Evolutionary conservation across 2,329 filamentous ascomycete species (phyloP).

Genomic region (Botrytis medusae): DNA sequence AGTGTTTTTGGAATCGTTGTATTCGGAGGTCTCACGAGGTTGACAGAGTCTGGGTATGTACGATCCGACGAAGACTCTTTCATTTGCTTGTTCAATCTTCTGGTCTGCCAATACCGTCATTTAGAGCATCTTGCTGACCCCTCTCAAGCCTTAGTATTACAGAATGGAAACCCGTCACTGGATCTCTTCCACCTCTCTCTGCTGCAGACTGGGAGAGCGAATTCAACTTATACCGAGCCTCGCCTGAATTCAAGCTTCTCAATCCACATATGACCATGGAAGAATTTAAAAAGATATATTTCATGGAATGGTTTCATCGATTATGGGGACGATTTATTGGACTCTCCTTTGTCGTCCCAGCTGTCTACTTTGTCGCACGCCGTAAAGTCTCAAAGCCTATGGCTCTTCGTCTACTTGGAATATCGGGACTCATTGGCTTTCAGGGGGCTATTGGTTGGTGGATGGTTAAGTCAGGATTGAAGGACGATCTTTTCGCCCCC

Average conservation of each 20-base stretch:
- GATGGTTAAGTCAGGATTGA: conserved; percentile 98
- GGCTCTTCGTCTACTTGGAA: conserved; percentile 75
- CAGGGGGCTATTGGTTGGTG: conserved; percentile 97
- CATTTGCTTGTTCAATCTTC: background rate
- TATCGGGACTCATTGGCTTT: conserved; percentile 86
- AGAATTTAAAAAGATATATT: conserved; percentile 99
- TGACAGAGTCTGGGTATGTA: conserved; percentile 89
- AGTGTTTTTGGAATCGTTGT: conserved; percentile 97
- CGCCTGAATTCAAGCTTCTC: conserved; percentile 87
- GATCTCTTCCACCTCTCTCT: conserved; percentile 79
- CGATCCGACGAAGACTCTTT: conserved; percentile 24
- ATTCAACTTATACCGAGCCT: conserved; percentile 87
- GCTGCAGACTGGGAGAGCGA: conserved; percentile 84
- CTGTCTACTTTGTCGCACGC: conserved; percentile 81
- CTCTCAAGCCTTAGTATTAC: conserved; percentile 77
- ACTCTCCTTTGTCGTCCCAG: conserved; percentile 83
- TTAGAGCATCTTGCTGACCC: background rate
- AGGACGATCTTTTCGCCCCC: conserved; percentile 90
- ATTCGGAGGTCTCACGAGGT: conserved; percentile 86
- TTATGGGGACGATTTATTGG: conserved; percentile 93
- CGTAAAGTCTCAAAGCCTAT: conserved; percentile 76
- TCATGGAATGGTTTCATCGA: conserved; percentile 97
- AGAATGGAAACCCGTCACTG: conserved; percentile 97
- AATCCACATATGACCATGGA: conserved; percentile 90
- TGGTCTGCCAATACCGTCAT: background rate